Evolutionary conservation across 768 basidiomycete genomes (phyloP), one percentile per base, ranked within the genome.

Genomic region (Kwoniella dendrophila): DNA sequence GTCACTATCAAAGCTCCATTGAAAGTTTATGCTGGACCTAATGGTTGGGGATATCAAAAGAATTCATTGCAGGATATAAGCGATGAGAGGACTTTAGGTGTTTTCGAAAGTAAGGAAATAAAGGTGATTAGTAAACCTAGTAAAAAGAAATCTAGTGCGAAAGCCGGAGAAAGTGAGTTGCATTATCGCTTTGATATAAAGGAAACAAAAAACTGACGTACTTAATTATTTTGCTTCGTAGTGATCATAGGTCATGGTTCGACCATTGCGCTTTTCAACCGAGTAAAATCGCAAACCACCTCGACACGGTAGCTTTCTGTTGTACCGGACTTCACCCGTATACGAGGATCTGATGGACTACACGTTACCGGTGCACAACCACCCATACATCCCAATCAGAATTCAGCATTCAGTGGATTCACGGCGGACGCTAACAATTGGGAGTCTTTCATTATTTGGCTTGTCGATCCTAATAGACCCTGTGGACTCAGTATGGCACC

Each of bases 71-170:
- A 40, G 50, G 89, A 90, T 52, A 88, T 90, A 62, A 88, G 90
- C 75, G 85, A 86, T 59, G 90, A 92, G 75, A 85, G 88, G 38
- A 83, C 92, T 34, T 86, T 97, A 69, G 94, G 94, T 22, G 85
- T 86, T 20, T 97, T 97, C 82, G 88, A 90, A 44, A 91, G 90
- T 68, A 88, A 89, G 47, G 87, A 93, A n/a, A 97, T 98, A 83
- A 94, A 93, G 79, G 91, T 98, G 73, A 97, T 98, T 81, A 92
- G 90, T 81, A 98, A 97, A 79, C 95, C 95, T 3, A 92, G 90
- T 82, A 96, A 97, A 84, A 96, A 96, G 84, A 85, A 92, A 70
- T 89, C 92, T 79, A 91, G 88, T 75, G 90, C 89, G 47, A 95
- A 95, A 83, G 92, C 91, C 71, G 84, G 92, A 18, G 90, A 96